Conservation (phyloP, 2,329 filamentous ascomycete genomes). For the Dothideomycetes sp. region DNA sequence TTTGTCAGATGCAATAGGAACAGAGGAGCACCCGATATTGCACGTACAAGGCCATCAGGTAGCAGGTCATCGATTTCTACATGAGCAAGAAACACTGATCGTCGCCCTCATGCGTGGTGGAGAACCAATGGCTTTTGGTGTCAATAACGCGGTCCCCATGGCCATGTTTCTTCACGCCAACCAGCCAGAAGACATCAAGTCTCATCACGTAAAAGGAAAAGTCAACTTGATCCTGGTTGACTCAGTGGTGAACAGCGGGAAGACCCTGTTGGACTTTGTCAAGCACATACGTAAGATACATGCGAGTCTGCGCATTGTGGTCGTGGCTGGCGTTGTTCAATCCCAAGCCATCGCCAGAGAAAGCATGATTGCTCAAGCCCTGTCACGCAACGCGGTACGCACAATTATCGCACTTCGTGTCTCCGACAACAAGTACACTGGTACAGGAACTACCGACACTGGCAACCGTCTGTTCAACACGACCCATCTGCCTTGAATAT, state of each 20-base stretch:
- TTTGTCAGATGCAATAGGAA: slow-evolving; percentile 36
- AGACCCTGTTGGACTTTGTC: slow-evolving; percentile 39
- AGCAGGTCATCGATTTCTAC: slow-evolving; percentile 33
- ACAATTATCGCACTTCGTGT: slow-evolving; percentile 41
- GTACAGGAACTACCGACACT: slow-evolving; percentile 43
- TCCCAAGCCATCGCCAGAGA: slow-evolving; percentile 12
- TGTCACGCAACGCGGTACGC: too few species aligned
- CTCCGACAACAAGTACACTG: slow-evolving; percentile 47
- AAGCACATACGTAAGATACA: slow-evolving; percentile 32
- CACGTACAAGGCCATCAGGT: slow-evolving; percentile 41
- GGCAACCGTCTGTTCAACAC: slow-evolving; percentile 51
- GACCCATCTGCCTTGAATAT: too few species aligned
- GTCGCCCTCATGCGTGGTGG: slow-evolving; percentile 53
- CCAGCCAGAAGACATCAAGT: slow-evolving; percentile 29
- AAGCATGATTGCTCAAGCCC: slow-evolving; percentile 16
- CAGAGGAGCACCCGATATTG: slow-evolving; percentile 36
- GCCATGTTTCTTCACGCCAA: slow-evolving; percentile 43
- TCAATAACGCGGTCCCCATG: slow-evolving; percentile 41
- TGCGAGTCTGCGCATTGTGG: slow-evolving; percentile 34
- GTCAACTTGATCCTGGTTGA: slow-evolving; percentile 45
- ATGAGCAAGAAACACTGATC: slow-evolving; percentile 42
- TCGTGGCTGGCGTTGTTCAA: slow-evolving; percentile 48
- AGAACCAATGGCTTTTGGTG: slow-evolving; percentile 49
- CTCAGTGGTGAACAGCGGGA: slow-evolving; percentile 49
- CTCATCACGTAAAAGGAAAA: slow-evolving; percentile 28